Evolutionary conservation across 2,329 filamentous ascomycete genomes (phyloP), one percentile per base, ranked within the genome.

Genomic region (Colletotrichum tofieldiae): DNA sequence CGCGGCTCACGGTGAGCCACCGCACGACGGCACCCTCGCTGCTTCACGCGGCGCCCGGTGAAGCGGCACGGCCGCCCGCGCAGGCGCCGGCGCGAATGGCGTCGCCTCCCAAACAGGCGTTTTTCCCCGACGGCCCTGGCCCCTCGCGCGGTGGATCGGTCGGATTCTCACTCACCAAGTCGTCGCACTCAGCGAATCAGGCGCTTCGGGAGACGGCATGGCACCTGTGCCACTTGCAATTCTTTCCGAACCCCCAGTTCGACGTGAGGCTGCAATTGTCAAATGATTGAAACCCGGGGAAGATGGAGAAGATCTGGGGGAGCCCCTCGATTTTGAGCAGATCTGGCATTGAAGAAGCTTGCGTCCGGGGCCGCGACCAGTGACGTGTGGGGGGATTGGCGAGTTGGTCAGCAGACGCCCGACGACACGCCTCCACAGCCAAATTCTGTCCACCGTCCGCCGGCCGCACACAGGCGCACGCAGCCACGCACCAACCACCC

Each of bases 111-210:
- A 65, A 72, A 69, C 11, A 60, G 70, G 70, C 39, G 18, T 69
- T 72, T 72, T 72, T 70, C 14, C 62, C 70, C 70, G 70, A 67
- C 41, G 23, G 18, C 65, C 70, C 68, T 54, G 39, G 59, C 54
- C 59, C 43, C 29, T 29, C 35, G 49, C 23, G 51, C 23, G 29
- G 71, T 71, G 71, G 71, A 73, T 73, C 67, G 47, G 8, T 12
- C 61, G 52, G 41, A 65, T 49, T 73, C 37, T 58, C 55, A 75
- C 73, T 75, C 71, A 75, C 73, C 73, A 75, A 35, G 73, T 74
- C 61, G 73, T 75, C 39, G 73, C 73, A 43, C 73, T 72, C 64
- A 75, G 51, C 67, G 73, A 73, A 75, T 75, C 73, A 72, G 72
- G 61, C 64, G 66, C 67, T 67, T 74, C 73, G 65, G 73, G 60